These are phyloP conservation scores for Torulaspora microellipsoides DNA, from an alignment of 805 yeast genomes.

Conservation along the genomic window DNA sequence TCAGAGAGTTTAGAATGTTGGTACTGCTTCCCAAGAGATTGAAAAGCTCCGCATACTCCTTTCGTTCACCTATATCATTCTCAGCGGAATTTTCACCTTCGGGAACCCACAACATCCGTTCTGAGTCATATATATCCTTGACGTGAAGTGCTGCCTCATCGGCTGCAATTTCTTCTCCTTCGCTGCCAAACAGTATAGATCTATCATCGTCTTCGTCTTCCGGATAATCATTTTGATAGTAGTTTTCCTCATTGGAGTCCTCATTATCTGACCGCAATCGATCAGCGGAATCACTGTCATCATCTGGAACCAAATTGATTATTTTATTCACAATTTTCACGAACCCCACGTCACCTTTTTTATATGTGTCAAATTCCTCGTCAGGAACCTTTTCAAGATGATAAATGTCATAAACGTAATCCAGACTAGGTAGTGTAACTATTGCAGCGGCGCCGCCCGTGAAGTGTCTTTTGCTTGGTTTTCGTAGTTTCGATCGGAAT, in stretches of 20 bases:
- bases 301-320: constrained; percentile 35
- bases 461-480: constrained; percentile 24
- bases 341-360: constrained; percentile 35
- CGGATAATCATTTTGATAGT: constrained; percentile 89
- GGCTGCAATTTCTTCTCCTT: constrained; percentile 36
- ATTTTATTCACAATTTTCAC: constrained; percentile 42
- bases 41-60: constrained; percentile 23
- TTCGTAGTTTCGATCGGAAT: constrained; percentile 18
- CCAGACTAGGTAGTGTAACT: constrained; percentile 38
- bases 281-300: constrained; percentile 39
- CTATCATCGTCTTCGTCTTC: constrained; percentile 78
- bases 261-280: constrained; percentile 59
- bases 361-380: constrained; percentile 37
- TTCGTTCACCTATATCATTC: constrained; percentile 8
- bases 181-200: constrained; percentile 36
- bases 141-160: constrained; percentile 23
- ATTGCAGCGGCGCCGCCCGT: constrained; percentile 14
- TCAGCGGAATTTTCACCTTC: not conserved
- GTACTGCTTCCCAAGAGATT: constrained; percentile 18
- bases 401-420: constrained; percentile 90
- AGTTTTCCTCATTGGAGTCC: constrained; percentile 88
- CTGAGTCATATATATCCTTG: not conserved
- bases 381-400: constrained; percentile 60
- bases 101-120: not conserved
- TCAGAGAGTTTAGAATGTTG: constrained; percentile 26